phyloP scores from a whole-genome alignment of 1,139 yeast genomes.

The Sugiyamaella sp. region DNA sequence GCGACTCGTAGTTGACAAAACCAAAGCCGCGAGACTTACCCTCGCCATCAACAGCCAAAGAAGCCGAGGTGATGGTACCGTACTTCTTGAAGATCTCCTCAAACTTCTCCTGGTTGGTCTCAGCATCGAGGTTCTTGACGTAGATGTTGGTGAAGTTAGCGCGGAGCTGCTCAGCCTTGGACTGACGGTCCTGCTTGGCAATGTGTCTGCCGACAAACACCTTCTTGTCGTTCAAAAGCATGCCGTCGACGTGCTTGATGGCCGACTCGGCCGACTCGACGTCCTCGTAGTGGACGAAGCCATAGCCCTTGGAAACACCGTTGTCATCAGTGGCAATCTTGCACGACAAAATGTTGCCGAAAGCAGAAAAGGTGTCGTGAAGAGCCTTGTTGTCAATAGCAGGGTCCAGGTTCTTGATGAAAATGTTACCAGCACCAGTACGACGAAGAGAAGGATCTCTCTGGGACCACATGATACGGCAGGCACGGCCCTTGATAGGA shows the following conservation, averaged over 20 bases:
- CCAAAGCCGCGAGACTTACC: conserved; percentile 97
- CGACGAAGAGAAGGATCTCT: conserved; percentile 97
- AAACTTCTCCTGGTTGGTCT: conserved; percentile 70
- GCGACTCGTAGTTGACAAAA: conserved; percentile 87
- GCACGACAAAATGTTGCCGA: conserved; percentile 94
- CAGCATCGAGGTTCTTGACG: conserved; percentile 84
- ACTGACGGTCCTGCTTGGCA: conserved; percentile 92
- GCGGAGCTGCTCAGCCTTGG: conserved; percentile 88
- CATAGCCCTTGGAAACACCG: conserved; percentile 94
- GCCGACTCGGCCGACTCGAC: conserved; percentile 94
- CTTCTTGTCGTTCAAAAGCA: conserved; percentile 96
- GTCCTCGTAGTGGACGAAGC: conserved; percentile 95
- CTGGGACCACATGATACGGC: conserved; percentile 99
- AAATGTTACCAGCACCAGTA: conserved; percentile 95
- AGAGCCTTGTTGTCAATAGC: conserved; percentile 98
- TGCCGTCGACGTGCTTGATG: conserved; percentile 96
- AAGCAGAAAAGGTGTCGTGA: conserved; percentile 96
- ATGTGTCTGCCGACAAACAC: conserved; percentile 96
- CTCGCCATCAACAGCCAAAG: conserved; percentile 78
- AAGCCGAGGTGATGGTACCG: conserved; percentile 85
- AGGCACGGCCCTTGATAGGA: conserved; percentile 92
- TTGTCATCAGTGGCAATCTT: conserved; percentile 95
- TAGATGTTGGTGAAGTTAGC: conserved; percentile 95
- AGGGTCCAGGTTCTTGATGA: conserved; percentile 97
- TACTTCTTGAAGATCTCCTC: conserved; percentile 68